Conservation (phyloP, 1,284 basidiomycete genomes). For the Rhodotorula glutinis region DNA sequence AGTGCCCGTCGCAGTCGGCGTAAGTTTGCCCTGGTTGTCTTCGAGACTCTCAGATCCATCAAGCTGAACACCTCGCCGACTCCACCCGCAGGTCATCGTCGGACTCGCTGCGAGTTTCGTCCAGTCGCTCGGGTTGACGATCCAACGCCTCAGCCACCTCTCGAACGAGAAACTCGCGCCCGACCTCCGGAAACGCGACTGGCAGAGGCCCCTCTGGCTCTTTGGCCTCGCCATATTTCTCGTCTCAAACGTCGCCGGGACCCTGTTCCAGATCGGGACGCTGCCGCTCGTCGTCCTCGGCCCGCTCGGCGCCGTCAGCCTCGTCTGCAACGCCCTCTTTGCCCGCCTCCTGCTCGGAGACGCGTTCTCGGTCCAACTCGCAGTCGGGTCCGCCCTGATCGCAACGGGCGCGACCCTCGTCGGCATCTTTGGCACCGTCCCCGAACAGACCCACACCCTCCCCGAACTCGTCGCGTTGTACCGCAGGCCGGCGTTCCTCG, state of each 20-base stretch:
- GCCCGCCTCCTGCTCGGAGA: conserved; percentile 82
- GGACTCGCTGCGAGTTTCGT: conserved; percentile 85
- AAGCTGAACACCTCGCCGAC: too few relatives aligned
- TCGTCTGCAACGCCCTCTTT: conserved; percentile 94
- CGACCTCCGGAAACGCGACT: conserved; percentile 63
- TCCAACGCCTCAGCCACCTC: conserved; percentile 92
- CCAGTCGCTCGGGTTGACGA: conserved; percentile 82
- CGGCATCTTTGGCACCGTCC: conserved; percentile 78
- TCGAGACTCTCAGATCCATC: too few relatives aligned
- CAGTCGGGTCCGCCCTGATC: conserved; percentile 80
- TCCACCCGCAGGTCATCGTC: conserved; percentile 58
- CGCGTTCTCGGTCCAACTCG: conserved; percentile 77
- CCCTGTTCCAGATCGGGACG: conserved; percentile 89
- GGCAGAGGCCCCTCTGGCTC: conserved; percentile 78
- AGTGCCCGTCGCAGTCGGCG: conserved; percentile 3
- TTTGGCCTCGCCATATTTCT: conserved; percentile 64
- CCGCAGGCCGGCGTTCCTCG: conserved; percentile 70
- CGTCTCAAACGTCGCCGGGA: conserved; percentile 77
- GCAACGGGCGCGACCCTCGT: conserved; percentile 85
- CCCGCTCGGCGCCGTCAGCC: conserved; percentile 68
- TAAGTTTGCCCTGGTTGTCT: too few relatives aligned
- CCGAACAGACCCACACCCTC: conserved; percentile 80
- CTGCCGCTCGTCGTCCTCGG: conserved; percentile 85
- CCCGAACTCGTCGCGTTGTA: conserved; percentile 81
- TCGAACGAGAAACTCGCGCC: conserved; percentile 72